phyloP scores from a whole-genome alignment of 2,329 filamentous ascomycete genomes.

The Trichophyton verrucosum region DNA sequence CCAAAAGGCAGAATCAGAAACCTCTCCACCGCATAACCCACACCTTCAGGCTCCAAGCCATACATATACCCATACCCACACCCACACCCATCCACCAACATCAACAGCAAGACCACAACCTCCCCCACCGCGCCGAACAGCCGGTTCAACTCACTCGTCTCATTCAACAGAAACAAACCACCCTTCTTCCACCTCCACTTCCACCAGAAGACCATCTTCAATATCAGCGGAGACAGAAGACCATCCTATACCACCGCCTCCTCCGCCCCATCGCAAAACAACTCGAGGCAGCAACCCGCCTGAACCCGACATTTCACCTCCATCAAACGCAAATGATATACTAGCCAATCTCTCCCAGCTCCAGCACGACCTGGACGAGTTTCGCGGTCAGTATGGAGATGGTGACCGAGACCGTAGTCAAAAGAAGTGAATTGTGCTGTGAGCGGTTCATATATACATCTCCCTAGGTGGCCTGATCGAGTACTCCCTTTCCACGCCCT shows the following conservation, averaged over 20 bases:
- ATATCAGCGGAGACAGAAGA: not conserved
- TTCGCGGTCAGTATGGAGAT: constrained; percentile 26
- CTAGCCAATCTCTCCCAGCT: constrained; percentile 59
- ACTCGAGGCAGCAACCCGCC: not conserved
- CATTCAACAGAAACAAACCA: not conserved
- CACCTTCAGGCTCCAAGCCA: constrained; percentile 11
- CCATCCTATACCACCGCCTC: not conserved
- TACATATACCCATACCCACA: too few species aligned
- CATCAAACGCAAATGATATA: constrained; percentile 44
- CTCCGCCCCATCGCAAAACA: not conserved
- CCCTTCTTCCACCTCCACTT: not conserved
- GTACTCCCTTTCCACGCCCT: not conserved
- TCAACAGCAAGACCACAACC: not conserved
- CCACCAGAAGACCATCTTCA: not conserved
- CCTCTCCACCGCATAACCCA: constrained; percentile 12
- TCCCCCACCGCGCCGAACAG: constrained; percentile 8
- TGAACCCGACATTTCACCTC: constrained; percentile 19
- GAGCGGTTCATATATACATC: not conserved
- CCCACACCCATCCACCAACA: not conserved
- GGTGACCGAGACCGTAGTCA: not conserved
- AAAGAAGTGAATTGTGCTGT: not conserved
- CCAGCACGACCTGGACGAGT: constrained; percentile 61
- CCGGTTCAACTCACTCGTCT: not conserved
- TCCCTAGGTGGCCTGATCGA: not conserved
- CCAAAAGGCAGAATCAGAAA: constrained; percentile 2